Base-by-base conservation (phyloP, 2,329 filamentous ascomycete genomes). In the Fusarium aywerte region DNA sequence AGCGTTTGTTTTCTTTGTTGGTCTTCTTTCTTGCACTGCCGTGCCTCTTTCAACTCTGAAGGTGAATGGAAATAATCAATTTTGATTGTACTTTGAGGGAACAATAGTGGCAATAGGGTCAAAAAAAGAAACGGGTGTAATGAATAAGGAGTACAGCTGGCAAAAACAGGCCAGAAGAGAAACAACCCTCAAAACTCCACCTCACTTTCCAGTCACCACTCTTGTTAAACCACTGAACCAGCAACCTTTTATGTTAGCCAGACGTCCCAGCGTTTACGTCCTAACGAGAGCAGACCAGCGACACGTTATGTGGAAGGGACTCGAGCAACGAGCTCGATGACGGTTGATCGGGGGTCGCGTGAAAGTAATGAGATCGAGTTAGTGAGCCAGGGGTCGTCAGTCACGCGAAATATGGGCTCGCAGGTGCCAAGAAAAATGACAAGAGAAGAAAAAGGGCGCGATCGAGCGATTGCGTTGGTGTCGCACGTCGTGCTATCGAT, bases 1-100 rank as follows among this genome's bases (percentile, higher is more conserved):
- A 62, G 48, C 69, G 60, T 71, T 69, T 72, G 54, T 75, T 73
- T 69, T 74, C 55, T 73, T 65, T 70, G 53, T 65, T 74, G 64
- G 55, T 70, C 76, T 76, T 74, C 69, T 77, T 76, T 75, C 71
- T 72, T 71, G 74, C 78, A 79, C 79, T 78, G 75, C 68, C 65
- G 77, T 75, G 77, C 75, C 72, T 62, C 67, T 77, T 71, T 78
- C 73, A 78, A 75, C 73, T 75, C 73, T 75, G 69, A 71, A 78
- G 74, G 69, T 71, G 67, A 75, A 76, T 65, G 73, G 74, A 76
- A 78, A 79, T 80, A 82, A 80, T 84, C 80, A 84, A 84, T 84
- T 84, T 77, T 83, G 81, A 84, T 83, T 84, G 80, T 82, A 79
- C 74, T 78, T 78, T 74, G 70, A 73, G 74, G 70, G 69, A 73